phyloP scores from a whole-genome alignment of 1,284 basidiomycete genomes.

The Omphalotus olearius region DNA sequence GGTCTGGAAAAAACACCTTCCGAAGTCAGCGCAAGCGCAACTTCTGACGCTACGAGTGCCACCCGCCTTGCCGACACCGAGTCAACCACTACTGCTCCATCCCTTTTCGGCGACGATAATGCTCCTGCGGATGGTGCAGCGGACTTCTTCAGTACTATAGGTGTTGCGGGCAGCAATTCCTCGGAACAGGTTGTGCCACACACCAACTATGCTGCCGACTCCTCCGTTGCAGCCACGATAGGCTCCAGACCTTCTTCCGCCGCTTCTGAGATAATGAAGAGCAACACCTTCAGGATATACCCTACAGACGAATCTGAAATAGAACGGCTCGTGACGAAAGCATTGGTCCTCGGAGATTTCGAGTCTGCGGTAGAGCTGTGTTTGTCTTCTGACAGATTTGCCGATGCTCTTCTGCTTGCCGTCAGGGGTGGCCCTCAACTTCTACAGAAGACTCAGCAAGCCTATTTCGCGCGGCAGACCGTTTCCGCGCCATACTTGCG shows the following conservation, averaged over 20 bases:
- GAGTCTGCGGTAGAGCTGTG: constrained; percentile 90
- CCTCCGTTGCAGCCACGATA: constrained; percentile 86
- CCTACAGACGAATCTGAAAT: constrained; percentile 85
- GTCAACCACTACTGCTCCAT: constrained; percentile 77
- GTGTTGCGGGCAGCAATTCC: constrained; percentile 50
- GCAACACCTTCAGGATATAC: constrained; percentile 89
- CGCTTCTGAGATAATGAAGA: constrained; percentile 69
- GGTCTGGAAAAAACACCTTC: constrained; percentile 63
- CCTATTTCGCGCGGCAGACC: constrained; percentile 87
- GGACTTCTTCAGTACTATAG: constrained; percentile 91
- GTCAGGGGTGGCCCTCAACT: constrained; percentile 89
- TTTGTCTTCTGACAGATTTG: constrained; percentile 85
- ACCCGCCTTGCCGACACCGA: constrained; percentile 61
- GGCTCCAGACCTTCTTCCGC: constrained; percentile 86
- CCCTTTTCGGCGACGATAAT: constrained; percentile 84
- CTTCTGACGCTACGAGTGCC: constrained; percentile 62
- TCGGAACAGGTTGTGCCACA: constrained; percentile 68
- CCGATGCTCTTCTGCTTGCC: constrained; percentile 92
- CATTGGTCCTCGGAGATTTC: constrained; percentile 94
- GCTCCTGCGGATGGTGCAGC: constrained; percentile 56
- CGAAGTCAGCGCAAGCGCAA: constrained; percentile 60
- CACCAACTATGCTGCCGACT: constrained; percentile 73
- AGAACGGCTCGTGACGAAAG: constrained; percentile 88
- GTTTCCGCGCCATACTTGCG: constrained; percentile 84
- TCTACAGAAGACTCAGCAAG: constrained; percentile 87